Percentiles rank a stretch among this genome's conserved stretches.
Evolutionary conservation across 306 rosid species (phyloP).

Genomic region (Gastrolobium villosum): DNA sequence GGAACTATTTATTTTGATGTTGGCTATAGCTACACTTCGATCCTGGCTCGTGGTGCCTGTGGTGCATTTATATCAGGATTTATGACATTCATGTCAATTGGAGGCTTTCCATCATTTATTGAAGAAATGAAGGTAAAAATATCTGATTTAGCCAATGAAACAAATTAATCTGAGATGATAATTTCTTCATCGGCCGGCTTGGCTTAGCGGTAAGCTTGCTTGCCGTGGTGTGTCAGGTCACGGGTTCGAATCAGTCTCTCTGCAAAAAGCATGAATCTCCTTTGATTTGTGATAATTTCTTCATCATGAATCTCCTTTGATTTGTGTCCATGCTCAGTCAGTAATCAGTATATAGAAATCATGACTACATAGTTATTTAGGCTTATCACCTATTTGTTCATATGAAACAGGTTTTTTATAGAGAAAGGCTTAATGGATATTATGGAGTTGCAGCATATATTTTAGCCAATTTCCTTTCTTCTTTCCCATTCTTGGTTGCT

Average conservation of each 20-base stretch:
- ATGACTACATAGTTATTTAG: conserved; percentile 2
- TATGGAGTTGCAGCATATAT: conserved; percentile 92
- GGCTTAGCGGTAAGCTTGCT: too few species aligned
- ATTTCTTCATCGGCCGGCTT: too few species aligned
- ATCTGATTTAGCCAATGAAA: neutral
- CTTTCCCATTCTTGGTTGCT: conserved; percentile 91
- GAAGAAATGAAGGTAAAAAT: conserved; percentile 95
- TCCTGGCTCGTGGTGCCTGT: conserved; percentile 95
- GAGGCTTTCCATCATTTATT: conserved; percentile 94
- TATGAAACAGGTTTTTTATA: conserved; percentile 76
- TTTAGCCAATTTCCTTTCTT: conserved; percentile 84
- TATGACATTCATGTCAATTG: conserved; percentile 99
- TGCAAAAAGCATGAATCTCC: too few species aligned
- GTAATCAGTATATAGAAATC: neutral
- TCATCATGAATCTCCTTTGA: too few species aligned
- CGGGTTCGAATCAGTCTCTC: too few species aligned
- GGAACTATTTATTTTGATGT: conserved; percentile 90
- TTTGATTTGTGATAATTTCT: neutral
- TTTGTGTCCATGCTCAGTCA: neutral
- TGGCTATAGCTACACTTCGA: conserved; percentile 86
- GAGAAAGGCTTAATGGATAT: conserved; percentile 89
- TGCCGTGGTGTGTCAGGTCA: too few species aligned
- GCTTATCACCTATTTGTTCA: conserved; percentile 17
- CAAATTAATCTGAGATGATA: neutral
- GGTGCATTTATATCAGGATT: conserved; percentile 96